Evolutionary conservation across 768 basidiomycete species (phyloP).

Genomic region (Lactarius psammicola): DNA sequence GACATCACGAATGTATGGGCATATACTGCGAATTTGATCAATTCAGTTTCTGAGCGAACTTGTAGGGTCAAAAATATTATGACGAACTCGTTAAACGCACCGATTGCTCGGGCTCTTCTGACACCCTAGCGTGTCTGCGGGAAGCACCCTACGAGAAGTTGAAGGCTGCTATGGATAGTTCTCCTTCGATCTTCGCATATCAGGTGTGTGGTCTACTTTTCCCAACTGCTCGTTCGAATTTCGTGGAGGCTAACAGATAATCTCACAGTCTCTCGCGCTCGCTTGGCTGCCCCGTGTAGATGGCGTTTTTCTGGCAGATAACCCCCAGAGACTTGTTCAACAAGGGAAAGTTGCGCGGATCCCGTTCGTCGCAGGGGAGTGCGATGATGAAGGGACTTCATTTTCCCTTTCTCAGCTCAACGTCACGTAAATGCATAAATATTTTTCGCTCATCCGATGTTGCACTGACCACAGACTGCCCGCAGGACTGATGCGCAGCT

Average conservation of each 20-base stretch:
- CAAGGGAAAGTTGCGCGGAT: slow-evolving; percentile 37
- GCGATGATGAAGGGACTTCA: slow-evolving; percentile 34
- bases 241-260: background rate
- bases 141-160: slow-evolving; percentile 36
- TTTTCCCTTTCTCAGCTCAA: slow-evolving; percentile 30
- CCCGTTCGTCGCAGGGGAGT: slow-evolving; percentile 34
- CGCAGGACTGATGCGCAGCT: slow-evolving; percentile 26
- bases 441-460: no score
- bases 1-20: slow-evolving; percentile 36
- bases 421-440: slow-evolving; percentile 29
- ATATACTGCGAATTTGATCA: slow-evolving; percentile 30
- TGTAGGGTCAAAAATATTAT: slow-evolving; percentile 38
- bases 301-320: slow-evolving; percentile 39
- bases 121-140: slow-evolving; percentile 46
- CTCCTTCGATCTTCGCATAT: slow-evolving; percentile 35
- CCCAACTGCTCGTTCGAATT: background rate
- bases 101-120: slow-evolving; percentile 37
- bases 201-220: slow-evolving; percentile 29
- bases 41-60: background rate
- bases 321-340: slow-evolving; percentile 36
- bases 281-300: slow-evolving; percentile 43
- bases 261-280: slow-evolving; percentile 31
- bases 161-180: slow-evolving; percentile 35
- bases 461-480: no score
- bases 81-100: slow-evolving; percentile 42